Conservation (phyloP, 345 rosid genomes). For the Hibiscus syriacus region DNA sequence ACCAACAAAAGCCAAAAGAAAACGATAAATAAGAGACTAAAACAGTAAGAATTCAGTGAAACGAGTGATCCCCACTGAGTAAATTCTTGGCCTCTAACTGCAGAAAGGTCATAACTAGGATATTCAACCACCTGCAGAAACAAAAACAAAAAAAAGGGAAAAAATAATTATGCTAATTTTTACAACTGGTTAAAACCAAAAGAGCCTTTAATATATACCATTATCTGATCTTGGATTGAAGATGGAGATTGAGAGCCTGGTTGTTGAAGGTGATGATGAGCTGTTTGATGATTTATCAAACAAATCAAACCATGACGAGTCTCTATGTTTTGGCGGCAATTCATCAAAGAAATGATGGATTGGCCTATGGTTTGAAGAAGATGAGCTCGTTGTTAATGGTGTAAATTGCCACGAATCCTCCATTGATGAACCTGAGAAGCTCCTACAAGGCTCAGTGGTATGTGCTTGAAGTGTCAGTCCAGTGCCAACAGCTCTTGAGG, state of each 20-base stretch:
- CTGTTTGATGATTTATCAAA: constrained; percentile 53
- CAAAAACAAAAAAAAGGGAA: no score
- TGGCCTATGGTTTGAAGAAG: constrained; percentile 38
- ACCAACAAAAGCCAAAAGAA: not conserved
- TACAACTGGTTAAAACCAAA: not conserved
- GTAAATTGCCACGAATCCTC: constrained; percentile 61
- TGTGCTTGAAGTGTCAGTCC: constrained; percentile 26
- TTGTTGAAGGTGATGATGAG: constrained; percentile 32
- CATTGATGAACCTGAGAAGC: constrained; percentile 44
- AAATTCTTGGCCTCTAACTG: constrained; percentile 1
- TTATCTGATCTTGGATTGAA: constrained; percentile 27
- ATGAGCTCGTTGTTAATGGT: constrained; percentile 53
- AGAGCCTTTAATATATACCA: constrained; percentile 9
- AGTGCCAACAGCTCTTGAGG: constrained; percentile 27
- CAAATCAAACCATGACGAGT: constrained; percentile 36
- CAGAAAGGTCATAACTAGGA: not conserved
- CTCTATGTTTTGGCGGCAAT: constrained; percentile 56
- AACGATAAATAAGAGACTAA: not conserved
- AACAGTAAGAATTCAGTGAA: not conserved
- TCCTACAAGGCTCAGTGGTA: constrained; percentile 14
- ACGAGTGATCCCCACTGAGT: not conserved
- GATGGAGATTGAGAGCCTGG: constrained; percentile 43
- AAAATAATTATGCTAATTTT: not conserved
- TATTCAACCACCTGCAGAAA: not conserved
- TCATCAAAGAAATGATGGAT: constrained; percentile 85